These are phyloP conservation scores for Barnettozyma botsteinii DNA, from an alignment of 805 yeast genomes.

Conservation along the genomic window DNA sequence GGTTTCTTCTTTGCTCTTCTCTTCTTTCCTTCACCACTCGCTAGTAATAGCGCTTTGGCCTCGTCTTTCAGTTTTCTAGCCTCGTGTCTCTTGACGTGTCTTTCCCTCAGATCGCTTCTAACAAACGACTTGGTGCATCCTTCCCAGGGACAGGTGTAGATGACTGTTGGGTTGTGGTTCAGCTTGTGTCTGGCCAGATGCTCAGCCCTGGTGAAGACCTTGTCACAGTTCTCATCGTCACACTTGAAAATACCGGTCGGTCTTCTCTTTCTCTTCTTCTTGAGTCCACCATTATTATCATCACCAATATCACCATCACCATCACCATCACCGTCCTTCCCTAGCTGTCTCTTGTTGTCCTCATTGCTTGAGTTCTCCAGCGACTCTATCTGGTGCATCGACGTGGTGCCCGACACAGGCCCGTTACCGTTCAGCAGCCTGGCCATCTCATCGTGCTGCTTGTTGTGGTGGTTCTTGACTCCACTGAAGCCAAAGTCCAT, in stretches of 20 bases:
- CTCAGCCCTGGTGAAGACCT: slow-evolving; percentile 54
- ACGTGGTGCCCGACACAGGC: too few species aligned
- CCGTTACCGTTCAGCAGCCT: background rate
- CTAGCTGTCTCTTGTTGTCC: background rate
- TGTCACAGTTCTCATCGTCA: slow-evolving; percentile 44
- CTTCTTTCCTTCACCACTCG: slow-evolving; percentile 9
- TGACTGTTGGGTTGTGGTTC: slow-evolving; percentile 52
- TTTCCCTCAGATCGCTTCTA: slow-evolving; percentile 45
- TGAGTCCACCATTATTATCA: too few species aligned
- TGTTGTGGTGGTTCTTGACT: background rate
- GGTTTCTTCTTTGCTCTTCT: slow-evolving; percentile 13
- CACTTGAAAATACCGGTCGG: slow-evolving; percentile 34
- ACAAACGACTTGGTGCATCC: slow-evolving; percentile 59
- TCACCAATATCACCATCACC: too few species aligned
- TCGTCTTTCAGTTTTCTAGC: slow-evolving; percentile 25
- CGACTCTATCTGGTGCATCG: too few species aligned
- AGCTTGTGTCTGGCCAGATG: slow-evolving; percentile 60
- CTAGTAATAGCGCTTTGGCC: slow-evolving; percentile 17
- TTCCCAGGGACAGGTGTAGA: slow-evolving; percentile 45
- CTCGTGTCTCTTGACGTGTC: slow-evolving; percentile 43
- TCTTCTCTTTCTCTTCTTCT: slow-evolving; percentile 22
- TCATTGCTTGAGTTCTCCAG: too few species aligned
- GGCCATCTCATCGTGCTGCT: background rate
- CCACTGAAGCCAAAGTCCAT: background rate
- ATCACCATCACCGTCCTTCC: background rate